Percentiles rank a stretch among this genome's conserved stretches.
Evolutionary conservation across 2,329 filamentous ascomycete genomes (phyloP).

Genomic region (Calonectria henricotiae): DNA sequence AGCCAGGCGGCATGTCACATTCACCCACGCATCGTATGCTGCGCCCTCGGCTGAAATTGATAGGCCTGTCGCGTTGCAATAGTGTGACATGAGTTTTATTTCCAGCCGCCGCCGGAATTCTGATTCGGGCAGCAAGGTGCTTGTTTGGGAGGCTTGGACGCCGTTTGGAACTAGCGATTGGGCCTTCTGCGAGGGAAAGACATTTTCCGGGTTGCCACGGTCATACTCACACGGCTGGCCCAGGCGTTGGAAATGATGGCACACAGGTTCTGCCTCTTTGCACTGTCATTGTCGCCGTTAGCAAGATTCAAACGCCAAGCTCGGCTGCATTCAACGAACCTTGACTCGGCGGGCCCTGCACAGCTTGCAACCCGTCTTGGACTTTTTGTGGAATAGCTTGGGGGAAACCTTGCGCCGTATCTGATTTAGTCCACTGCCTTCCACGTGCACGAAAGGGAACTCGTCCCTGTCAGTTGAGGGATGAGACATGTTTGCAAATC

Average conservation of each 20-base stretch:
- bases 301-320: background rate
- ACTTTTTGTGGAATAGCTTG: conserved; percentile 51
- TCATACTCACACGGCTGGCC: conserved; percentile 43
- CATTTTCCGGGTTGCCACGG: conserved; percentile 21
- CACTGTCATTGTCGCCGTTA: conserved; percentile 36
- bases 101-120: conserved; percentile 44
- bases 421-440: background rate
- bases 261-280: conserved; percentile 47
- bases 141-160: conserved; percentile 3
- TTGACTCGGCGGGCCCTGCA: conserved; percentile 49
- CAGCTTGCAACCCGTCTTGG: conserved; percentile 46
- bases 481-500: background rate
- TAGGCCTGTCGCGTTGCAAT: conserved; percentile 40
- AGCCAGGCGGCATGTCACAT: conserved; percentile 36
- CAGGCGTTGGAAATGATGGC: conserved; percentile 44
- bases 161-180: background rate
- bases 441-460: conserved; percentile 2
- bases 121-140: conserved; percentile 32
- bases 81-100: conserved; percentile 45
- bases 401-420: conserved; percentile 16
- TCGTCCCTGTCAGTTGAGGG: background rate
- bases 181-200: background rate
- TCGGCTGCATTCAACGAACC: conserved; percentile 15
- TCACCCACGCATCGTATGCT: conserved; percentile 20
- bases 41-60: conserved; percentile 38